Evolutionary conservation across 805 yeast species (phyloP), one percentile per base, ranked within the genome.

Genomic region (Saccharomyces jurei): DNA sequence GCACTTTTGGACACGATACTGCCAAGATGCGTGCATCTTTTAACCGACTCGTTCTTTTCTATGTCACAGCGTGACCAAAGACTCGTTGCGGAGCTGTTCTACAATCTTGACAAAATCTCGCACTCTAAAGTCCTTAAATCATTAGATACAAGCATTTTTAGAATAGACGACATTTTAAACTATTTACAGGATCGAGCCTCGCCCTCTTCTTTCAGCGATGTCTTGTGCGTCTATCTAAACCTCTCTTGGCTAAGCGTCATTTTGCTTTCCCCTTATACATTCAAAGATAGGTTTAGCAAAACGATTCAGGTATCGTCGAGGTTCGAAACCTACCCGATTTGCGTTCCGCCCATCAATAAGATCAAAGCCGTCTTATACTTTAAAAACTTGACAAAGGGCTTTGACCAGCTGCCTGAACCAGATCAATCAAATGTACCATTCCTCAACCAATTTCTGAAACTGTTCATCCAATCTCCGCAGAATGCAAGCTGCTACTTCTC

Each of bases 181-280:
- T 46, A 46, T 46, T 13, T 25, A 27, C 29, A 46, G 9, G 27
- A 26, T 14, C 30, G 11, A 25, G 21, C 28, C 1, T 21, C 28
- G 28, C 28, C 28, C 29, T 26, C 49, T 22, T 26, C 49, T 22
- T 26, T 27, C 30, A 11, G 11, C 49, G 30, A 46, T 22, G 44
- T 36, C 44, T 36, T 36, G 44, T 36, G 44, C 44, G 22, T 36
- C 44, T 83, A 73, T 54, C 68, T 84, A 10, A 63, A 82, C 46
- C 68, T 89, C 8, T 71, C 86, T 2, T 91, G 96, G 96, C 74
- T 89, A 9, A 77, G 85, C 0, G 81, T 84, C 9, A 70, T 90
- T 25, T 77, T 83, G 0, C 71, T 87, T n/a, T 81, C 84, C 0
- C 97, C 98, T 0, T 90, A 91, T 63, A 77, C 80, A 1, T 71